Base-by-base conservation (phyloP, 2,329 filamentous ascomycete species). In the Aspergillus versicolor region DNA sequence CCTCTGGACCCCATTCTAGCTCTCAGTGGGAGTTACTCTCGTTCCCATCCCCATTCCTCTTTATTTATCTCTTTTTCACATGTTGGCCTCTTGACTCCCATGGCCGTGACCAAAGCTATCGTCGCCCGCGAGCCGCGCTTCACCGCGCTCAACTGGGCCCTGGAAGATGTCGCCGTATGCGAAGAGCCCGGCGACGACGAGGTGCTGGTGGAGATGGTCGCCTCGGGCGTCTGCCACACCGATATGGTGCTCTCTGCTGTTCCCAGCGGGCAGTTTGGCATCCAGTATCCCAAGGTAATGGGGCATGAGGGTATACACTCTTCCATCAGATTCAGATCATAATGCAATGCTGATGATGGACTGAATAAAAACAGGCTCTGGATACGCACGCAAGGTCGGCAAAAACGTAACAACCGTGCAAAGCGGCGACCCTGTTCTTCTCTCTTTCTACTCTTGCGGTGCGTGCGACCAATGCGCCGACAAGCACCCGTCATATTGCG, bases 381-480 rank as follows among this genome's bases (percentile, higher is more conserved):
- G 65, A 1, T 56, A 63, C 11, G 58, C 60, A 11, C 52, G 49
- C 0, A 41, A 42, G 3, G 22, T 65, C 4, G 64, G 65, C 4
- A 58, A 48, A 1, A 60, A 63, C 34, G 49, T 65, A 2, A 60
- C 56, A 12, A 45, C 41, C 1, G 45, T 69, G 1, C 17, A 30
- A 9, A 0, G 59, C 41, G 57, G 67, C 40, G 52, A 67, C 56
- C 62, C 65, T 6, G 73, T 77, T 3, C 60, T 77, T 5, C 64
- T 77, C 2, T 71, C 68, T 1, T 76, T 69, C 43, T 65, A 64
- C 7, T 69, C 63, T 48, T 77, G 75, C 58, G 63, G 66, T 9
- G 37, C 58, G 0, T 77, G 75, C 60, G 52, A 44, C 3, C 58
- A 67, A 13, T 77, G 75, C 50, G 50, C 37, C 30, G 58, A 56